Base-by-base conservation (phyloP, 2,329 filamentous ascomycete genomes). In the Orbilia javanica region DNA sequence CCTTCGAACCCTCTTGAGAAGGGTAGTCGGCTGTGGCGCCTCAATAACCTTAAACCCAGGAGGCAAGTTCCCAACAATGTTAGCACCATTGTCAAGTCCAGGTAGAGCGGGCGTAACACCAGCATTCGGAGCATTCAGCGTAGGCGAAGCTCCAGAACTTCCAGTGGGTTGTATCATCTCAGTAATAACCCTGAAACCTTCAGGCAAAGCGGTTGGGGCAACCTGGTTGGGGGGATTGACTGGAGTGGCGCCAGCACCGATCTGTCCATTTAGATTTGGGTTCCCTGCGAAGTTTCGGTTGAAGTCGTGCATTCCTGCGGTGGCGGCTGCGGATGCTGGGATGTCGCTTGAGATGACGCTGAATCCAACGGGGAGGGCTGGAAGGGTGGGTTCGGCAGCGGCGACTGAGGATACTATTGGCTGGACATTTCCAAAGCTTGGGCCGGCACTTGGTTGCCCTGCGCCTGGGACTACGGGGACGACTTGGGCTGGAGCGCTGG, bases 291-390 rank as follows among this genome's bases (percentile, higher is more conserved):
- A 6, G 1, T 42, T 25, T 42, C 55, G 27, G n/a, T 36, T 27
- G 7, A 57, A 57, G 18, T 42, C 55, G 11, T 60, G 55, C 31
- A 42, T 42, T 25, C 55, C 55, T 42, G 55, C 55, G 18, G 55
- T 60, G 0, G 55, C 55, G 55, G 55, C 55, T 3, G 34, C 55
- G 5, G 55, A 8, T 7, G 55, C 55, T 39, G 55, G 55, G 55
- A 60, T 60, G n/a, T 60, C 18, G 39, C 46, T 62, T 7, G 71
- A 75, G 15, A 75, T 64, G 10, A 69, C 46, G n/a, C 60, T 69
- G 65, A 76, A 76, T 52, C 72, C 72, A 13, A 34, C 20, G 10
- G 72, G 65, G 5, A 69, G 57, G 15, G 52, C 22, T 48, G 60
- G 39, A 20, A 63, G 31, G 15, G 52, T 7, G 57, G 64, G 27